Percentiles rank a stretch among this genome's conserved stretches.
phyloP scores from a whole-genome alignment of 352 stramenopile species.

The Peronosclerospora sorghi region DNA sequence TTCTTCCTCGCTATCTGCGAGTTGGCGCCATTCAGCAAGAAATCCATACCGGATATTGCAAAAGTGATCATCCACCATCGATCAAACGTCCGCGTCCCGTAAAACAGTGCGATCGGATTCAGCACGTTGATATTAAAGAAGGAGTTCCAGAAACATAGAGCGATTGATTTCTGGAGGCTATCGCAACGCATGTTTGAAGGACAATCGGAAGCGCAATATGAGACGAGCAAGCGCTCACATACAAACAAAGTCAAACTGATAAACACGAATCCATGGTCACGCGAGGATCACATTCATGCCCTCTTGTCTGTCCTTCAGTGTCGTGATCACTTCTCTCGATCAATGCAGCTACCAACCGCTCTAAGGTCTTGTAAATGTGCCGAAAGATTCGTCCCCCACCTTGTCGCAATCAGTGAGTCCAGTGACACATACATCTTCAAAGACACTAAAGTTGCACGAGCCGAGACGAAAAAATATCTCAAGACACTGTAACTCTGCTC shows the following conservation, averaged over 20 bases:
- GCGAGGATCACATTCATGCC: slow-evolving; percentile 7
- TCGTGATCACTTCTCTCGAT: background rate
- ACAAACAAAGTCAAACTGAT: slow-evolving; percentile 42
- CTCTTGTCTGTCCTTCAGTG: background rate
- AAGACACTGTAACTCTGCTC: slow-evolving; percentile 33
- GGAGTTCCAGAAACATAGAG: slow-evolving; percentile 24
- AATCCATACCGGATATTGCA: slow-evolving; percentile 40
- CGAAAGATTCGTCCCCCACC: slow-evolving; percentile 42
- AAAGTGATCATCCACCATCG: slow-evolving; percentile 63
- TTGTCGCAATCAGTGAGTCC: slow-evolving; percentile 46
- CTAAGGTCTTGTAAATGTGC: slow-evolving; percentile 34
- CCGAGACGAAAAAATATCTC: slow-evolving; percentile 64
- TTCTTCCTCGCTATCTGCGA: slow-evolving; percentile 4
- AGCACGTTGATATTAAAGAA: slow-evolving; percentile 36
- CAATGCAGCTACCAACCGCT: slow-evolving; percentile 13
- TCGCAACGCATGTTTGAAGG: slow-evolving; percentile 34
- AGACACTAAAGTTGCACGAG: slow-evolving; percentile 35
- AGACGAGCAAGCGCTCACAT: slow-evolving; percentile 55
- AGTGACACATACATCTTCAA: slow-evolving; percentile 37
- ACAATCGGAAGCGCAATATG: slow-evolving; percentile 39
- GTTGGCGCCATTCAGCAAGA: slow-evolving; percentile 11
- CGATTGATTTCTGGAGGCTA: slow-evolving; percentile 27
- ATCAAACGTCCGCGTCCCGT: slow-evolving; percentile 25
- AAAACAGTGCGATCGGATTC: slow-evolving; percentile 27
- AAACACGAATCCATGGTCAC: slow-evolving; percentile 28